Evolutionary conservation across 306 rosid genomes (phyloP).

Genomic region (Quercus gilva): DNA sequence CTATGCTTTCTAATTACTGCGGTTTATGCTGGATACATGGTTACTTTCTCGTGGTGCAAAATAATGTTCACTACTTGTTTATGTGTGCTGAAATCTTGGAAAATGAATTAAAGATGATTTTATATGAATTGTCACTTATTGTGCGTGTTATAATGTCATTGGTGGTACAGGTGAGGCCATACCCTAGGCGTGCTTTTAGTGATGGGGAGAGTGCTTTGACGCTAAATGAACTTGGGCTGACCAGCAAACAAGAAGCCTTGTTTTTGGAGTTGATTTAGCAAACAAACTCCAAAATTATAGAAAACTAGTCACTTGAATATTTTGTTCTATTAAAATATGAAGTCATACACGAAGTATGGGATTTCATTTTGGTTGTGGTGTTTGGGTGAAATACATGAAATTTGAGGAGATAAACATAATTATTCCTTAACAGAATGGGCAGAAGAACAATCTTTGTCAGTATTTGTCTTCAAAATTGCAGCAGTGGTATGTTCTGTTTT

Average conservation of each 20-base stretch:
- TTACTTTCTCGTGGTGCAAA: background rate
- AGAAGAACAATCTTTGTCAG: background rate
- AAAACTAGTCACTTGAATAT: constrained; percentile 26
- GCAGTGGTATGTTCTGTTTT: background rate
- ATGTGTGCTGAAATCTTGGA: background rate
- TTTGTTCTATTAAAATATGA: constrained; percentile 26
- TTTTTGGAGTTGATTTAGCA: constrained; percentile 70
- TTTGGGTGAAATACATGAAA: constrained; percentile 28
- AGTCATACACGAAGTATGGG: constrained; percentile 25
- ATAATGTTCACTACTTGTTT: background rate
- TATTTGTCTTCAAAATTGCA: background rate
- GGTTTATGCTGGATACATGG: background rate
- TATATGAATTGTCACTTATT: background rate
- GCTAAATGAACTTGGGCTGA: constrained; percentile 70
- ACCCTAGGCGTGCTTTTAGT: constrained; percentile 82
- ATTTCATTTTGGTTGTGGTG: constrained; percentile 28
- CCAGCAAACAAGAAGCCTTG: constrained; percentile 91
- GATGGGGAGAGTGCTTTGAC: constrained; percentile 61
- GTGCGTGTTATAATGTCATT: background rate
- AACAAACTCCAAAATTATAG: constrained; percentile 33
- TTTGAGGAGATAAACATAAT: background rate
- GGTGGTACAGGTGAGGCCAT: constrained; percentile 79
- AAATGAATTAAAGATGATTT: background rate
- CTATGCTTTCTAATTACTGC: background rate
- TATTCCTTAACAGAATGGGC: background rate